Percentiles rank a stretch among this genome's conserved stretches.
phyloP scores from a whole-genome alignment of 164 flowering plant species.

The Annona squamosa region DNA sequence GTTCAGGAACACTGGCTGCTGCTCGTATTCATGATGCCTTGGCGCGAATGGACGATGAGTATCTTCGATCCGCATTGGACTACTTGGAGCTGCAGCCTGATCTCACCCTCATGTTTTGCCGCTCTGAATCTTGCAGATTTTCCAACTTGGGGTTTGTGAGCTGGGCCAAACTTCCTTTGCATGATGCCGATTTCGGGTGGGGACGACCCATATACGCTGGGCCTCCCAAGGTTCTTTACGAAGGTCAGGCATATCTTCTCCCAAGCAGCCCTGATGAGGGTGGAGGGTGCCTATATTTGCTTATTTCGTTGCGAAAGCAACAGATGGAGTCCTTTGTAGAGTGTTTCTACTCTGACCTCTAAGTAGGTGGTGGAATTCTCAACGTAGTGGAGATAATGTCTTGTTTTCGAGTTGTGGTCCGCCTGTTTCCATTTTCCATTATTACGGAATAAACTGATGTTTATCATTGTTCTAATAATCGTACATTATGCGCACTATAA shows the following conservation, averaged over 20 bases:
- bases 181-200: constrained; percentile 42
- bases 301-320: too few relatives aligned
- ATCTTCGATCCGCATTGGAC: constrained; percentile 49
- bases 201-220: constrained; percentile 40
- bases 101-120: constrained; percentile 41
- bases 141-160: constrained; percentile 29
- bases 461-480: too few relatives aligned
- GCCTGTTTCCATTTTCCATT: too few relatives aligned
- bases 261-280: constrained; percentile 10
- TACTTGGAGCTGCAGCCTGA: constrained; percentile 61
- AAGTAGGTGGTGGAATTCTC: too few relatives aligned
- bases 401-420: too few relatives aligned
- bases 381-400: too few relatives aligned
- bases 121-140: constrained; percentile 41
- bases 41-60: constrained; percentile 19
- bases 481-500: too few relatives aligned
- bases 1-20: constrained; percentile 27
- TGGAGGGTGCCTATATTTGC: too few relatives aligned
- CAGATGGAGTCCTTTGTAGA: too few relatives aligned
- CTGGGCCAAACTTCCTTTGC: constrained; percentile 27
- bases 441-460: too few relatives aligned
- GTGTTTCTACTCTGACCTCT: too few relatives aligned
- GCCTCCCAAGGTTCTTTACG: constrained; percentile 24
- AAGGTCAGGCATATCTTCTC: constrained; percentile 33
- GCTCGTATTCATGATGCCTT: constrained; percentile 36